A percentile compares a stretch with the other conserved stretches of the same genome.
Conservation (phyloP, 169 alveolate species). For the Perkinsus marinus region DNA sequence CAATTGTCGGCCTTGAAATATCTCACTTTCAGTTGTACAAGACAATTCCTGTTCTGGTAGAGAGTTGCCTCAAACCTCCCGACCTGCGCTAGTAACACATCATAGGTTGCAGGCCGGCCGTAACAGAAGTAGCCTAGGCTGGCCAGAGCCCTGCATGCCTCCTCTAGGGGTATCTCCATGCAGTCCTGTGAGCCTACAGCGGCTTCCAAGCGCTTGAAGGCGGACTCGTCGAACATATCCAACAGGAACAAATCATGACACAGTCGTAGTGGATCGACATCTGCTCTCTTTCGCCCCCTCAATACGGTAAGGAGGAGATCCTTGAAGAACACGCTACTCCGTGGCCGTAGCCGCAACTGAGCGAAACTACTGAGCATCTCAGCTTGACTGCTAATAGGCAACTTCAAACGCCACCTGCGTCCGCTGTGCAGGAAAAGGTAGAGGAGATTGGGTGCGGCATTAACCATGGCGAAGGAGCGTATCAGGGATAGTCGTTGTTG, state of each 20-base stretch:
- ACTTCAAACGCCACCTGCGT: background rate
- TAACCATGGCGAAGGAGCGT: background rate
- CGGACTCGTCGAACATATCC: background rate
- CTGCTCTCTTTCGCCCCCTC: background rate
- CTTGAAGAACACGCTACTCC: background rate
- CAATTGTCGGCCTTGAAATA: background rate
- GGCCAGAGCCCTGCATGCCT: background rate
- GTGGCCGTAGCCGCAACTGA: background rate
- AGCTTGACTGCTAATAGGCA: background rate
- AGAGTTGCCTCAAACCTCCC: background rate
- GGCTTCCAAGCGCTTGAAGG: background rate
- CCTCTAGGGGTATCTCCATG: background rate
- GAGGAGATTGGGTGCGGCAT: background rate
- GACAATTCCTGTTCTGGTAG: background rate
- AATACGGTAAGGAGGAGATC: background rate
- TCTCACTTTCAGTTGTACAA: background rate
- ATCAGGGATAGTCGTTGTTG: background rate
- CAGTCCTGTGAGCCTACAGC: background rate
- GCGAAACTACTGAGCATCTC: background rate
- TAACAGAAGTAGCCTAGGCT: background rate
- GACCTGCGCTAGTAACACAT: background rate
- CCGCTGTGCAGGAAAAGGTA: background rate
- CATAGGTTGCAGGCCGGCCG: background rate
- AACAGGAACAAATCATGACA: background rate
- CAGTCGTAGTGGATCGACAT: background rate